Evolutionary conservation across 371 early-diverging fungal species (phyloP), one percentile per base, ranked within the genome.

Genomic region (Rhizopus microsporus): DNA sequence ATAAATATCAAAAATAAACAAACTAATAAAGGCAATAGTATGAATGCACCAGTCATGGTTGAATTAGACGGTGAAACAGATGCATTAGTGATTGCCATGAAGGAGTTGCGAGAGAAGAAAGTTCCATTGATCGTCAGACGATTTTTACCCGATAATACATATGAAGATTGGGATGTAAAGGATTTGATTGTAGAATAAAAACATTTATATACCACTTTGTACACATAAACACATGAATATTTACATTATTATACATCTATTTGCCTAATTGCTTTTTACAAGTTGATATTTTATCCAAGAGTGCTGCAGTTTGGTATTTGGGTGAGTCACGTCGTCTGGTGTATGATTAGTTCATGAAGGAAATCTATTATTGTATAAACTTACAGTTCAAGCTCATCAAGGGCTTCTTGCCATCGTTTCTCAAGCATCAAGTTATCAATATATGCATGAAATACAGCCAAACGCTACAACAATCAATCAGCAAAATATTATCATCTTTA

Each of bases 31-130:
- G 23, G 5, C 38, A 37, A 13, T 62, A 93, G 94, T 78, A 93
- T 98, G 90, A 97, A 96, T 74, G 99, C 99, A 17, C 99, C 99
- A 15, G 94, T 97, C 30, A 88, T 99, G 86, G 97, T 99, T 15
- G 98, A 99, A 62, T 82, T 97, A 47, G 94, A 93, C 49, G 96
- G 97, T 40, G 98, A 99, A 74, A 89, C 94, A 10, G 99, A 99
- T 80, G 94, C 99, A 33, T 80, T 98, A 15, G 87, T 87, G 60
- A 99, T 99, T 75, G 99, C 99, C 4, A 88, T 90, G 76, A 96
- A 95, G 78, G 99, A 99, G 70, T 85, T 99, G 54, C 75, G 89
- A 61, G 96, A 93, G 67, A 87, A 88, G 72, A 98, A 93, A 75
- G 93, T 99, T 62, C 99, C 99, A 31, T 85, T 99, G 58, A 90